Conservation (phyloP, 179 eudicot genomes). For the Pouteria campechiana region DNA sequence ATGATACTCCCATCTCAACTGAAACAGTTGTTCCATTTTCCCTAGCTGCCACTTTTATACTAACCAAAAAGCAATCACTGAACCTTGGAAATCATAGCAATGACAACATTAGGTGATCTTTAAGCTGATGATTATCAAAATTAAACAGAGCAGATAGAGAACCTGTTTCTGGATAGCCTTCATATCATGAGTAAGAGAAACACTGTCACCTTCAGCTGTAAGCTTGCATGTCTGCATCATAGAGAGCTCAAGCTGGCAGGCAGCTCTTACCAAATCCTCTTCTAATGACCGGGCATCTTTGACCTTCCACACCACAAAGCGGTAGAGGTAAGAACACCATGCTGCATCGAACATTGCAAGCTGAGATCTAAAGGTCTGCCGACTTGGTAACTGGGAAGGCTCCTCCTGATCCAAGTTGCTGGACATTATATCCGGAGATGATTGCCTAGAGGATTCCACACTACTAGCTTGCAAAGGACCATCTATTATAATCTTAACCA, state of each 20-base stretch:
- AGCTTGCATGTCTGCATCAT: constrained; percentile 95
- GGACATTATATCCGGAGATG: no score
- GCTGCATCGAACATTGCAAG: constrained; percentile 81
- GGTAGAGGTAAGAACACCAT: constrained; percentile 82
- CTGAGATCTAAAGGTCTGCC: constrained; percentile 51
- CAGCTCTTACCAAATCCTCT: constrained; percentile 94
- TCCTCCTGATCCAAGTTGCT: no score
- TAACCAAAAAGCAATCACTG: no score
- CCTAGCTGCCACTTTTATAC: no score
- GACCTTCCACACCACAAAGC: constrained; percentile 89
- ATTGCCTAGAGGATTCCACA: no score
- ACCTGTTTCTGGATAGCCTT: constrained; percentile 94
- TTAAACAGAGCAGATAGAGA: neutral
- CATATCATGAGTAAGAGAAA: constrained; percentile 76
- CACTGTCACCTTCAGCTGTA: constrained; percentile 50
- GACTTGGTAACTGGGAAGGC: neutral
- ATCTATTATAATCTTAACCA: constrained; percentile 37
- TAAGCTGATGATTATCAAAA: neutral
- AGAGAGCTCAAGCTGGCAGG: constrained; percentile 90
- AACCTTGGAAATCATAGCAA: no score
- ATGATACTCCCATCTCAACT: no score
- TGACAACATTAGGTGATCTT: neutral
- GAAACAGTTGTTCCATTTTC: no score
- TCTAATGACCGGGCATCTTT: constrained; percentile 80
- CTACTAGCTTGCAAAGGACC: constrained; percentile 15